Evolutionary conservation across 1,284 basidiomycete genomes (phyloP), one percentile per base, ranked within the genome.

Genomic region (Leccinum solheimii): DNA sequence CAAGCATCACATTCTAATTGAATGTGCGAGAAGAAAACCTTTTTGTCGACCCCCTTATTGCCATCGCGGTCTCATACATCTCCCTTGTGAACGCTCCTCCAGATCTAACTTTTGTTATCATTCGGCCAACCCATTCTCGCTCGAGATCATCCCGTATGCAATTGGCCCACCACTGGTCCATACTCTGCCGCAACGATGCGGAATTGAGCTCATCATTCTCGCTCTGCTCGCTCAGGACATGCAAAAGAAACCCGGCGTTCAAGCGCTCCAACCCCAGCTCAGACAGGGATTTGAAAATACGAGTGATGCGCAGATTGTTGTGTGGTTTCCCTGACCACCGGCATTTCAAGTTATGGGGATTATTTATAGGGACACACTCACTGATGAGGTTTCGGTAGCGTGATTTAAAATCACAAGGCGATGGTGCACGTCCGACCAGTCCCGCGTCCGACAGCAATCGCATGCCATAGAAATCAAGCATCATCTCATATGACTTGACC

Each of bases 391-490:
- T 91, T 55, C 72, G 71, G 69, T 88, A 90, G 60, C 85, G 80
- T 16, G 79, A 66, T 52, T 63, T 69, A 67, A 80, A 86, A 65
- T 84, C 79, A 53, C 76, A 72, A 56, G 69, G 64, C 26, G 36
- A 55, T 14, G 56, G 19, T 40, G 76, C 75, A 58, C 83, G 82
- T 58, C 77, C 79, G 34, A 86, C 64, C n/a, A 85, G 77, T 2
- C 88, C 88, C 1, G 85, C 84, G 53, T 85, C 81, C 21, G 73
- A 67, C 55, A 83, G 71, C 14, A 90, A 79, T 38, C 78, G 78
- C 85, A 91, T 88, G 26, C 87, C 88, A 68, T 88, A 90, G 74
- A 91, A 91, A 68, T 87, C 86, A 9, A 90, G 81, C 86, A 90
- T 89, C 61, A 90, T 82, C 62, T 74, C 75, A 72, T 90, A 91